Base-by-base conservation (phyloP, 2,329 filamentous ascomycete species). In the Cercospora berteroae region DNA sequence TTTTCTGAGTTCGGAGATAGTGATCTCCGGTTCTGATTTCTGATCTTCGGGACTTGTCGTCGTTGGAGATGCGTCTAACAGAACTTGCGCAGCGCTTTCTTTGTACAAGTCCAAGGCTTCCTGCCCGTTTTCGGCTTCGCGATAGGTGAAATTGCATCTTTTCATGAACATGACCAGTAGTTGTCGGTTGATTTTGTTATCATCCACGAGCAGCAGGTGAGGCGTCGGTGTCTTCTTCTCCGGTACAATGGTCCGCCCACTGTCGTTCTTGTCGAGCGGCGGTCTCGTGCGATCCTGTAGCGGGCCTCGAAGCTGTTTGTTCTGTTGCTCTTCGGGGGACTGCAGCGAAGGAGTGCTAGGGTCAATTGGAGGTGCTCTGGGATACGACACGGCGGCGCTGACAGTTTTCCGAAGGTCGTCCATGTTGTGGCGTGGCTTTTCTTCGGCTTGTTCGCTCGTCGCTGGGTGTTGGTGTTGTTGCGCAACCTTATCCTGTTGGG, bases 61-160 rank as follows among this genome's bases (percentile, higher is more conserved):
- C 6, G 4, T 27, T 20, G 20, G 29, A 48, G 23, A 13, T 10
- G 8, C 27, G 60, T 62, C 60, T 33, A 29, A 13, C 4, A 48
- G 29, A 23, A 29, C 25, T 12, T 25, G 61, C 16, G 29, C 61
- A 25, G 48, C 29, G 33, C 61, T 48, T 13, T 60, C 23, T 6
- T 48, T 62, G 29, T 68, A 68, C 33, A 64, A 39, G 31, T 69
- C 74, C 1, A 85, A 78, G 3, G 83, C 84, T 71, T 84, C 80
- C 2, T 81, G 77, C 3, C 83, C 84, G 69, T 85, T 80, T 33
- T 75, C 73, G 2, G 83, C 83, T 44, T 79, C 79, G 23, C 80
- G 77, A 10, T 77, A 75, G 12, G 76, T 79, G 2, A 80, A 80
- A 2, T 79, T 76, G 4, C 78, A 73, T 36, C 71, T 69, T 20